A percentile compares a stretch with the other conserved stretches of the same genome.
Evolutionary conservation across 352 stramenopile genomes (phyloP).

Genomic region (Pythium aphanidermatum): DNA sequence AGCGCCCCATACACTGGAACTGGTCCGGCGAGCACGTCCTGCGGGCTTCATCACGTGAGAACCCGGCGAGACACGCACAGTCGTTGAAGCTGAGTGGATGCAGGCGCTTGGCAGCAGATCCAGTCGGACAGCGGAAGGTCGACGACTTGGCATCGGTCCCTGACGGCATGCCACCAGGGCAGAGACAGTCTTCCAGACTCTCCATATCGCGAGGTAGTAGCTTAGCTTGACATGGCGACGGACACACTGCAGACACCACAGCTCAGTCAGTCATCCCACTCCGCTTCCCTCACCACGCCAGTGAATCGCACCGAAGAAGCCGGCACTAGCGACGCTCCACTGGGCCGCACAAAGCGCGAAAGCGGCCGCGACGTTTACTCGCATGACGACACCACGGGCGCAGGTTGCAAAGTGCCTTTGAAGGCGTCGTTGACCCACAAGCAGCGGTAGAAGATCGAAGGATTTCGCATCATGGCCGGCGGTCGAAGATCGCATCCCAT

Average conservation of each 20-base stretch:
- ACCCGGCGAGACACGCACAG: constrained; percentile 27
- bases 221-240: constrained; percentile 59
- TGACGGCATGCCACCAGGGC: constrained; percentile 18
- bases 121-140: constrained; percentile 29
- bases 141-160: not conserved
- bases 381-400: constrained; percentile 4
- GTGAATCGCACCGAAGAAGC: constrained; percentile 18
- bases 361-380: not conserved
- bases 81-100: constrained; percentile 37
- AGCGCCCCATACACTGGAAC: constrained; percentile 57
- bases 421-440: not conserved
- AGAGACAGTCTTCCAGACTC: constrained; percentile 65
- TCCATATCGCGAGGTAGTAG: constrained; percentile 82
- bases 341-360: constrained; percentile 5
- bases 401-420: constrained; percentile 1
- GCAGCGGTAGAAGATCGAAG: constrained; percentile 17
- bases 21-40: constrained; percentile 23
- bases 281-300: too few species aligned
- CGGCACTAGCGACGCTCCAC: constrained; percentile 1
- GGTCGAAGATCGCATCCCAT: constrained; percentile 6
- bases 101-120: constrained; percentile 23
- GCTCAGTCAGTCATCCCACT: too few species aligned
- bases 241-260: constrained; percentile 33
- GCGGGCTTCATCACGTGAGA: constrained; percentile 31
- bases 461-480: constrained; percentile 5